Evolutionary conservation across 2,329 filamentous ascomycete species (phyloP), one percentile per base, ranked within the genome.

Genomic region (Colletotrichum phormii): DNA sequence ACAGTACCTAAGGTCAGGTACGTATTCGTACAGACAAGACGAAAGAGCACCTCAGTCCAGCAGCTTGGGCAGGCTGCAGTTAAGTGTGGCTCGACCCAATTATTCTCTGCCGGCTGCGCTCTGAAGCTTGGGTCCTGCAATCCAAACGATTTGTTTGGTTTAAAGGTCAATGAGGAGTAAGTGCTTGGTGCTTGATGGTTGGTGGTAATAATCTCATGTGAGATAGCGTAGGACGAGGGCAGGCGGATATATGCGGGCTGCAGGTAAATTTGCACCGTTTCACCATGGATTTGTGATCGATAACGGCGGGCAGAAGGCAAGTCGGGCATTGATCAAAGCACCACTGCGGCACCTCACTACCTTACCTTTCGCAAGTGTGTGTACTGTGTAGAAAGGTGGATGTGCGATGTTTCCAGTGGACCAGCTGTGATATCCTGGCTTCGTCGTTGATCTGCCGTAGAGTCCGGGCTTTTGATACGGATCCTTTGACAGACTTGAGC

Each of bases 251-350:
- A 46, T 57, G 64, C 69, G 37, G 51, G 51, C 51, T 64, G 61
- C 60, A 69, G 67, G 37, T 53, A 51, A 37, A 51, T 58, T 63
- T 37, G 64, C 29, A 58, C 29, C 46, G 70, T 70, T 69, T 72
- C 65, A 70, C 59, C 66, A 70, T 33, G 58, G 62, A 71, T 66
- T 65, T 46, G 22, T 58, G 54, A 55, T 55, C 24, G 54, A 72
- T 70, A 64, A 64, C 70, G 70, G 65, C 66, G 59, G 57, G 29
- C 61, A 31, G 33, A 35, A 35, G 51, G 37, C 57, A 63, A 60
- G 46, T 37, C 29, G 35, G 22, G 55, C 46, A 55, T 57, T 53
- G 51, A 65, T 49, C 18, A n/a, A 18, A 49, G 42, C 42, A 49
- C 42, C 15, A 18, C 8, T 22, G 42, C 42, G 37, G 15, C 15